Base-by-base conservation (phyloP, 2,329 filamentous ascomycete genomes). In the Penicillium sp. region DNA sequence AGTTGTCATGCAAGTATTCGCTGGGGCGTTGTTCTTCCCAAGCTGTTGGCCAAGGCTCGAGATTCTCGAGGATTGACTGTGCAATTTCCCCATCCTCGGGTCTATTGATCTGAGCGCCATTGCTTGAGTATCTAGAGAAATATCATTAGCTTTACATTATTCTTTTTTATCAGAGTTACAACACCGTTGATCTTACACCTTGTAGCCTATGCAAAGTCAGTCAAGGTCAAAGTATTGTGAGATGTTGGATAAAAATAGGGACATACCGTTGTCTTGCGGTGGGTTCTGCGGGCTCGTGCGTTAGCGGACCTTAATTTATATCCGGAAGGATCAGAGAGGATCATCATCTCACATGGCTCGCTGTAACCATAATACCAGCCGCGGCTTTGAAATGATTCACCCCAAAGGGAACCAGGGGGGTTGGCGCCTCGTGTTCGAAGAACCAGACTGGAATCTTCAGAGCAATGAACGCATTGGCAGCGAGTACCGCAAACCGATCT, bases 311-410 rank as follows among this genome's bases (percentile, higher is more conserved):
- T 39, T 24, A 8, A n/a, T 18, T 18, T 31, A 18, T 11, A 16
- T 18, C 13, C 46, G 5, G 14, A 21, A 24, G 18, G 24, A 48
- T 39, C 39, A 44, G 34, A 65, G 31, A 28, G 23, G 21, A 29
- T 44, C 73, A 55, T 71, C 37, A 7, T n/a, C 24, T 28, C 24
- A 77, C 75, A 69, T 87, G 84, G 63, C 83, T 86, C 28, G 85
- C 85, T 13, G 85, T 88, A 33, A 88, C 79, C 84, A 88, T 87
- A 26, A 88, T 75, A 18, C 85, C 85, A 39, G 83, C 85, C 3
- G 76, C 79, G 28, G 84, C 83, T 33, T 74, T 70, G 51, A 83
- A 75, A 51, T 80, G 70, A 6, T 74, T 76, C 28, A 88, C 81
- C 3, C 81, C 80, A 66, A 86, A 88, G 1, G 85, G 83, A 7